Percentiles rank a stretch among this genome's conserved stretches.
Evolutionary conservation across 2,329 filamentous ascomycete genomes (phyloP).

Genomic region (Fusarium anguioides): DNA sequence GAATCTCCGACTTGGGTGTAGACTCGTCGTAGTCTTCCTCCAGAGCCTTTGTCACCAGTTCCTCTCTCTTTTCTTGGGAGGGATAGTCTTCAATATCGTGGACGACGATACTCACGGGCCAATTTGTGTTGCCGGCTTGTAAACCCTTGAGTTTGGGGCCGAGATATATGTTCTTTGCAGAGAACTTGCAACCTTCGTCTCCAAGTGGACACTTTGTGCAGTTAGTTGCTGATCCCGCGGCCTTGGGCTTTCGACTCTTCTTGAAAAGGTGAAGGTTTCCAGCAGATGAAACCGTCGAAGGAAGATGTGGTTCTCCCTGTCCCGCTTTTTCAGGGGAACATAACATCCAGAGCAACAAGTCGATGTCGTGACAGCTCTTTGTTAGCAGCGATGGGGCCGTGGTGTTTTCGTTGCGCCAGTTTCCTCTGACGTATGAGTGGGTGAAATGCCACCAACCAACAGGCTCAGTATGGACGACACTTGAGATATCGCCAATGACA

Average conservation of each 20-base stretch:
- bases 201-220: constrained; percentile 78
- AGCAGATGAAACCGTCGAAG: constrained; percentile 77
- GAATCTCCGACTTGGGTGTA: constrained; percentile 60
- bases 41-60: constrained; percentile 57
- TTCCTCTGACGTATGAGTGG: constrained; percentile 90
- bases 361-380: constrained; percentile 96
- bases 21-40: constrained; percentile 64
- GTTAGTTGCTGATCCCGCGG: constrained; percentile 83
- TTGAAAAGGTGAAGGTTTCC: constrained; percentile 85
- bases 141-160: constrained; percentile 71
- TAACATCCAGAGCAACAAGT: constrained; percentile 90
- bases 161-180: constrained; percentile 84
- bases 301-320: constrained; percentile 72
- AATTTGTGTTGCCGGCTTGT: constrained; percentile 73
- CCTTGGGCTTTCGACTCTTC: constrained; percentile 77
- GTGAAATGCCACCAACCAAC: constrained; percentile 97
- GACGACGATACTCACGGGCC: constrained; percentile 90
- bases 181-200: constrained; percentile 83
- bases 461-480: constrained; percentile 91
- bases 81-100: constrained; percentile 89
- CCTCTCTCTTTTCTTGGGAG: constrained; percentile 52
- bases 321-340: constrained; percentile 71
- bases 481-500: constrained; percentile 85
- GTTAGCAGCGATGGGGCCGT: constrained; percentile 87
- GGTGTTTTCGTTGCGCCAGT: constrained; percentile 86